Percentiles rank a stretch among this genome's conserved stretches.
These are phyloP conservation scores for Picochlorum sp. DNA, from an alignment of 139 green algal species.

Conservation along the genomic window DNA sequence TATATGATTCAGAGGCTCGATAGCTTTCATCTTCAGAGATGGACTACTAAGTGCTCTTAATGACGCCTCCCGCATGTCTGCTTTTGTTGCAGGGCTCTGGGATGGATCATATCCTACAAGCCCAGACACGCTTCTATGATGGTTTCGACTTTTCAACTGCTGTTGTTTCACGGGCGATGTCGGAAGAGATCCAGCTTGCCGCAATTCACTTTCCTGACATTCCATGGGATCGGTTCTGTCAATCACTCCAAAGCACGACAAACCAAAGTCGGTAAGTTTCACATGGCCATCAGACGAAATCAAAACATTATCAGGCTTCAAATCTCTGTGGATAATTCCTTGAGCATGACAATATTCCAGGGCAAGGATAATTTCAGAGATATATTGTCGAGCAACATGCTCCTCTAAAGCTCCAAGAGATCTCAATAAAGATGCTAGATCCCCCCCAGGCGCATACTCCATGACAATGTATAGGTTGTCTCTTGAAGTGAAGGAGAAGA, in stretches of 20 bases:
- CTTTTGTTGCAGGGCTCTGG: slow-evolving; percentile 17
- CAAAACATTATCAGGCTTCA: slow-evolving; percentile 98
- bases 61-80: background rate
- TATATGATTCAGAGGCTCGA: slow-evolving; percentile 5
- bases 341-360: slow-evolving; percentile 90
- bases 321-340: slow-evolving; percentile 87
- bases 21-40: background rate
- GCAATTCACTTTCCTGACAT: background rate
- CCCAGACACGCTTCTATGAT: background rate
- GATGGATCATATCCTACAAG: background rate
- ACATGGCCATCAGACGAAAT: slow-evolving; percentile 81
- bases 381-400: slow-evolving; percentile 68
- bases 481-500: slow-evolving; percentile 79
- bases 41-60: background rate
- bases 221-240: slow-evolving; percentile 48
- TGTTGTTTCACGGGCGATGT: slow-evolving; percentile 1
- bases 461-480: slow-evolving; percentile 97
- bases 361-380: slow-evolving; percentile 83
- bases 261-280: slow-evolving; percentile 92
- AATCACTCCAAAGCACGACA: slow-evolving; percentile 72
- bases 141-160: background rate
- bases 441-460: slow-evolving; percentile 88
- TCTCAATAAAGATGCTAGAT: slow-evolving; percentile 69
- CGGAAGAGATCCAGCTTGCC: slow-evolving; percentile 2
- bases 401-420: slow-evolving; percentile 74